These are phyloP conservation scores for Pelagophyceae sp. DNA, from an alignment of 352 stramenopile genomes.

Conservation along the genomic window DNA sequence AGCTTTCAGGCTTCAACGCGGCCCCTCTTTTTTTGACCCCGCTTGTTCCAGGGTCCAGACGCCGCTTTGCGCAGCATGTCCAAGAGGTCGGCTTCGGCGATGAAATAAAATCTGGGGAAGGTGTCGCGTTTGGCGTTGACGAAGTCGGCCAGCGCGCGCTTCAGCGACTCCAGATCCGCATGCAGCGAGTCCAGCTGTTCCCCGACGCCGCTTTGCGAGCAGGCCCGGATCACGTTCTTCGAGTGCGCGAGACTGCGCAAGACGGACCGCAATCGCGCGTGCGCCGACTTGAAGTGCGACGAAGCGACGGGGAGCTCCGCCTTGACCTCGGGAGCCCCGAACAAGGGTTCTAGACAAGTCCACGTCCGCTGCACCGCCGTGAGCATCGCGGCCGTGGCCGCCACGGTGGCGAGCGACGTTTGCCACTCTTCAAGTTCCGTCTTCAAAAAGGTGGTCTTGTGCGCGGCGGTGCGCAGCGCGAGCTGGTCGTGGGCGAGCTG, in stretches of 20 bases:
- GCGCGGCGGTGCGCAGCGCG: constrained; percentile 70
- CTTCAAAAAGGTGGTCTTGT: constrained; percentile 57
- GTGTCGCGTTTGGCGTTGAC: constrained; percentile 72
- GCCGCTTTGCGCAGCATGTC: no score
- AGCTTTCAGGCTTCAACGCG: no score
- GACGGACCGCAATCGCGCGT: constrained; percentile 69
- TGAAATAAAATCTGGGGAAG: constrained; percentile 83
- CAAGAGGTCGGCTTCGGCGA: constrained; percentile 60
- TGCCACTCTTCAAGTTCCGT: constrained; percentile 51
- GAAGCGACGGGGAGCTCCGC: constrained; percentile 77
- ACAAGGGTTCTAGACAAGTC: constrained; percentile 81
- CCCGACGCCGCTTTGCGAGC: constrained; percentile 51
- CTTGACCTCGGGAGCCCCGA: constrained; percentile 83
- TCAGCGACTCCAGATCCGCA: constrained; percentile 72
- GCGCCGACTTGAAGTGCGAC: constrained; percentile 71
- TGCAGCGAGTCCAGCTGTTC: constrained; percentile 68
- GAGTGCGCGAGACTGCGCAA: constrained; percentile 59
- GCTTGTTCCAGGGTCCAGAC: no score
- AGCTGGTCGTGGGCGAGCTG: constrained; percentile 82
- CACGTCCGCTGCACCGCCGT: constrained; percentile 63
- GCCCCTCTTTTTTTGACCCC: no score
- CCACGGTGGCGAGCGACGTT: constrained; percentile 64
- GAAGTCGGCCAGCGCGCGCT: constrained; percentile 77
- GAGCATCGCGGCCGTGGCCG: constrained; percentile 55
- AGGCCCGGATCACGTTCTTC: constrained; percentile 40